A percentile compares a stretch with the other conserved stretches of the same genome.
phyloP scores from a whole-genome alignment of 805 yeast genomes.

The Scheffersomyces amazonensis region DNA sequence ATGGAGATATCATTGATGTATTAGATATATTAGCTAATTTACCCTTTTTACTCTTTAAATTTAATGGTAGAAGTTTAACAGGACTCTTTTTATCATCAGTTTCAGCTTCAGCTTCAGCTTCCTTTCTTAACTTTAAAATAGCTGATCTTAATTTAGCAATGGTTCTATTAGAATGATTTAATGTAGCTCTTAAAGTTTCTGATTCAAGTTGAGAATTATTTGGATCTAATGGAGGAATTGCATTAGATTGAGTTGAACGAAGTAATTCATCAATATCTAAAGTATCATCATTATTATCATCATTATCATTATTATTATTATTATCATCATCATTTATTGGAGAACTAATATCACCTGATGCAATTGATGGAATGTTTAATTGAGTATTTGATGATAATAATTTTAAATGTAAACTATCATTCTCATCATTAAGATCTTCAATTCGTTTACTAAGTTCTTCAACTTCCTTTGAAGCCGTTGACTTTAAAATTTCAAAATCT shows the following conservation, averaged over 20 bases:
- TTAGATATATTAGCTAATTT: background rate
- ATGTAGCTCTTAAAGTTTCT: conserved; percentile 63
- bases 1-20: conserved; percentile 27
- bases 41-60: conserved; percentile 8
- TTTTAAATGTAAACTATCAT: conserved; percentile 52
- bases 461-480: conserved; percentile 38
- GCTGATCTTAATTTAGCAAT: conserved; percentile 58
- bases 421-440: conserved; percentile 65
- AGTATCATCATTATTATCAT: conserved; percentile 37
- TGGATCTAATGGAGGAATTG: conserved; percentile 27
- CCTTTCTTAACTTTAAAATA: conserved; percentile 42
- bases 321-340: background rate
- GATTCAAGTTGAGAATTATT: conserved; percentile 51
- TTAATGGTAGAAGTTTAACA: conserved; percentile 5
- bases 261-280: conserved; percentile 31
- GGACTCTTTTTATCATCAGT: conserved; percentile 9
- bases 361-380: background rate
- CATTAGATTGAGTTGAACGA: conserved; percentile 22
- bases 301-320: too few relatives aligned
- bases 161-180: conserved; percentile 61
- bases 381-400: conserved; percentile 6
- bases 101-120: conserved; percentile 14
- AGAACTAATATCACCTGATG: background rate
- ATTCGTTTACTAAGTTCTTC: conserved; percentile 50
- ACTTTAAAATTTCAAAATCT: conserved; percentile 35